These are phyloP conservation scores for Hibiscus mutabilis DNA, from an alignment of 345 rosid genomes.

Conservation along the genomic window DNA sequence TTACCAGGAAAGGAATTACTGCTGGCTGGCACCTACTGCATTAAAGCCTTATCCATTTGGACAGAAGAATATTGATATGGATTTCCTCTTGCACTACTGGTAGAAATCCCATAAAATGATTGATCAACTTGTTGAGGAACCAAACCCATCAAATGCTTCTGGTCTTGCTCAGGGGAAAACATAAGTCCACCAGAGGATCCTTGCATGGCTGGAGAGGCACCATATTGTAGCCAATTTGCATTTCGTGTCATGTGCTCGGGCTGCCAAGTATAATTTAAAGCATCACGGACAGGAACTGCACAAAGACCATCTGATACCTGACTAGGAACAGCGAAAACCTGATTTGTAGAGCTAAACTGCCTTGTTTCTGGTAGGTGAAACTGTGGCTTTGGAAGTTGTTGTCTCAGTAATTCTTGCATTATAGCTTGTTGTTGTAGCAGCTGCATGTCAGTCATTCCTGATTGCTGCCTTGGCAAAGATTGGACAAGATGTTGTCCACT, in stretches of 20 bases:
- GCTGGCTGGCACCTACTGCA: conserved; percentile 38
- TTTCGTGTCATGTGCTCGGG: conserved; percentile 48
- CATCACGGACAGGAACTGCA: conserved; percentile 47
- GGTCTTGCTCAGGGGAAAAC: conserved; percentile 57
- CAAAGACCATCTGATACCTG: conserved; percentile 38
- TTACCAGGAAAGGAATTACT: conserved; percentile 41
- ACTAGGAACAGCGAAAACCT: conserved; percentile 36
- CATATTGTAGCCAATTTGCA: conserved; percentile 45
- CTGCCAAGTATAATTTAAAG: conserved; percentile 52
- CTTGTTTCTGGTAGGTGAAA: conserved; percentile 46
- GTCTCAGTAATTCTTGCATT: conserved; percentile 75
- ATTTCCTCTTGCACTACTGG: conserved; percentile 39
- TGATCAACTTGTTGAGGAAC: conserved; percentile 57
- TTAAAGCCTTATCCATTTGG: conserved; percentile 42
- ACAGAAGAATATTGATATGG: conserved; percentile 35
- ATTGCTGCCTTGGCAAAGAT: conserved; percentile 53
- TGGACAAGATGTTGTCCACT: conserved; percentile 55
- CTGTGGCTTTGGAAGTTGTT: conserved; percentile 48
- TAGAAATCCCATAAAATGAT: conserved; percentile 61
- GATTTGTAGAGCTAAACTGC: conserved; percentile 41
- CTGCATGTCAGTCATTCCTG: conserved; percentile 66
- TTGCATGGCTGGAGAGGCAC: conserved; percentile 41
- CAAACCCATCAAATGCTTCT: conserved; percentile 37
- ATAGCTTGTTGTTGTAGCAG: conserved; percentile 65
- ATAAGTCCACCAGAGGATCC: conserved; percentile 52